A percentile compares a stretch with the other conserved stretches of the same genome.
These are phyloP conservation scores for Myotisia sp. DNA, from an alignment of 2,329 filamentous ascomycete genomes.

Conservation along the genomic window DNA sequence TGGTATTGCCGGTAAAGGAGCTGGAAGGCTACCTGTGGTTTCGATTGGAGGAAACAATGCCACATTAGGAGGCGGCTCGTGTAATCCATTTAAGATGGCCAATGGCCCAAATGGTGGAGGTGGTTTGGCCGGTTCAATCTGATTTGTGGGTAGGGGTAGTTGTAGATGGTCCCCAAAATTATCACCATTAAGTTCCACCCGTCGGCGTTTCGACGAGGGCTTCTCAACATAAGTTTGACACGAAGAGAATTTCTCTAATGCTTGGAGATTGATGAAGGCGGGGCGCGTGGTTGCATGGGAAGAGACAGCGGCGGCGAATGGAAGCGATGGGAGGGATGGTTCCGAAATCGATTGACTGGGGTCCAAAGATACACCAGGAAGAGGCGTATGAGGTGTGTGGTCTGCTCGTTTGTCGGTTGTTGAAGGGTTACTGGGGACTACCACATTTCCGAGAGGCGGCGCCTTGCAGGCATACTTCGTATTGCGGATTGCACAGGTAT, in stretches of 20 bases:
- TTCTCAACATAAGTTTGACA: slow-evolving; percentile 27
- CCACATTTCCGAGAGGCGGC: slow-evolving; percentile 22
- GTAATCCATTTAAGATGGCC: slow-evolving; percentile 43
- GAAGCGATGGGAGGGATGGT: too few relatives aligned
- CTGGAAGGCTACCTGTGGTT: too few relatives aligned
- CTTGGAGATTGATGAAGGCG: slow-evolving; percentile 35
- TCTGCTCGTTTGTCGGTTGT: slow-evolving; percentile 23
- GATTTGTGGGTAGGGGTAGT: slow-evolving; percentile 34
- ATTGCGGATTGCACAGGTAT: slow-evolving; percentile 23
- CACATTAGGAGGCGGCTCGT: slow-evolving; percentile 49
- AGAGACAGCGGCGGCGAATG: too few relatives aligned
- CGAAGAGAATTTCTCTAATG: slow-evolving; percentile 31
- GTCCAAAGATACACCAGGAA: slow-evolving; percentile 11
- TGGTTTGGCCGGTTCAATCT: slow-evolving; percentile 27
- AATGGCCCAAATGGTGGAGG: slow-evolving; percentile 32
- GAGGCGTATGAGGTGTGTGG: slow-evolving; percentile 20
- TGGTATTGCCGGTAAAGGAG: too few relatives aligned
- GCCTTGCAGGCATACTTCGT: slow-evolving; percentile 19
- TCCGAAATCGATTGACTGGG: slow-evolving; percentile 24
- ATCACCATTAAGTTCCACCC: slow-evolving; percentile 28
- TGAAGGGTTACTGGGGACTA: slow-evolving; percentile 21
- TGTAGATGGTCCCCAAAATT: slow-evolving; percentile 33
- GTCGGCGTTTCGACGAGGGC: slow-evolving; percentile 28
- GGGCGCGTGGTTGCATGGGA: slow-evolving; percentile 31
- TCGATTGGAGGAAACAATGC: slow-evolving; percentile 48